phyloP scores from a whole-genome alignment of 306 rosid genomes.

The Fragaria iinumae region DNA sequence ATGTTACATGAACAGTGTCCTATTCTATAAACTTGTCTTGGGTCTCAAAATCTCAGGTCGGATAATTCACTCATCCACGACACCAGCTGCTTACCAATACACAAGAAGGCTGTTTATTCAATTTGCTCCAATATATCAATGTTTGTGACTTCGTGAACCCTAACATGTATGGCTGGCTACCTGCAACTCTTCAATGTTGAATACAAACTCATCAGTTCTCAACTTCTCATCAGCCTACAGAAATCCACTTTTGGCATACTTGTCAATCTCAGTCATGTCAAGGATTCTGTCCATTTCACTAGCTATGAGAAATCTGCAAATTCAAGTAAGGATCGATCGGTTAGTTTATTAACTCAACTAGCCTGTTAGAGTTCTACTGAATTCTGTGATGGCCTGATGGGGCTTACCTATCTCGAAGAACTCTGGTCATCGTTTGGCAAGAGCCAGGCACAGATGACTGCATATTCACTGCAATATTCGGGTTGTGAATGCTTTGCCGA shows the following conservation, averaged over 20 bases:
- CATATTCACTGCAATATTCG: constrained; percentile 75
- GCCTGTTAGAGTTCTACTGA: not conserved
- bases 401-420: constrained; percentile 65
- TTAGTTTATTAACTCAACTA: not conserved
- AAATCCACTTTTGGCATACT: constrained; percentile 39
- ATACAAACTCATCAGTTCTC: not conserved
- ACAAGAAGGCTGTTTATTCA: not conserved
- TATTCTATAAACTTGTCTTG: too few relatives aligned
- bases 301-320: constrained; percentile 57
- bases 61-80: not conserved
- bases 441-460: constrained; percentile 70
- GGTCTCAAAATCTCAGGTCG: too few relatives aligned
- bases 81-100: not conserved
- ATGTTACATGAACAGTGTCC: too few relatives aligned
- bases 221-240: not conserved
- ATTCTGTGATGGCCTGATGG: not conserved
- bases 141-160: not conserved
- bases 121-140: not conserved
- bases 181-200: not conserved
- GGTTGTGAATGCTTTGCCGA: constrained; percentile 91
- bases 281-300: constrained; percentile 56
- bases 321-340: not conserved
- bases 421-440: constrained; percentile 62
- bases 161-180: not conserved
- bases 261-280: constrained; percentile 52